Base-by-base conservation (phyloP, 2,329 filamentous ascomycete genomes). In the Macrophomina phaseolina region DNA sequence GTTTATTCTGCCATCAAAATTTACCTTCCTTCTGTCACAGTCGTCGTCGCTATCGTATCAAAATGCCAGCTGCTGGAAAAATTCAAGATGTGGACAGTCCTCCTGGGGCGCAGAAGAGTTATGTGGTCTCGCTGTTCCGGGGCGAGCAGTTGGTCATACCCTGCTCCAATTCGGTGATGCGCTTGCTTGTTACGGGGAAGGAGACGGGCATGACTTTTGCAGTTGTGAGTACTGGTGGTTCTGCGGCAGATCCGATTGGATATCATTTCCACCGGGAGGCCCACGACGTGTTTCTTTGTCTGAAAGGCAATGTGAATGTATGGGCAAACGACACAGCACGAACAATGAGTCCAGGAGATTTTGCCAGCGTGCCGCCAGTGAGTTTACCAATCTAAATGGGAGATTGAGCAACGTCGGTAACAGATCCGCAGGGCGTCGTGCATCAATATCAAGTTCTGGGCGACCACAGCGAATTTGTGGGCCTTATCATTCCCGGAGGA, bases 241-340 rank as follows among this genome's bases (percentile, higher is more conserved):
- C 81, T 1, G 75, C 82, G 4, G 77, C 79, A 4, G 81, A 80
- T 51, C 80, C 81, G 0, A 81, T 81, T 2, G 86, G 85, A 0
- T 88, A 87, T 70, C 86, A 88, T 73, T 86, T 81, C 70, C 86
- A 88, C 70, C 79, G 81, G 38, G 81, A 87, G 61, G 83, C 85
- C 0, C 86, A 87, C 69, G 86, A 87, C 71, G 81, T 87, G 4
- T 88, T 87, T 70, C 75, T 87, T 2, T 83, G 84, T 18, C 80
- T 83, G 3, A 85, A 87, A 71, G 86, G 86, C 0, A 82, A 73
- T 66, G 71, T 87, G 68, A 87, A 86, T 69, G 74, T 88, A 5
- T 88, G 84, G 83, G 85, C 83, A 82, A 82, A 23, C 83, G 86
- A 53, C 79, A 84, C 69, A 85, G 83, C 67, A 75, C 84, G 34